phyloP scores from a whole-genome alignment of 179 eudicot species.

The Amaranthus tricolor region DNA sequence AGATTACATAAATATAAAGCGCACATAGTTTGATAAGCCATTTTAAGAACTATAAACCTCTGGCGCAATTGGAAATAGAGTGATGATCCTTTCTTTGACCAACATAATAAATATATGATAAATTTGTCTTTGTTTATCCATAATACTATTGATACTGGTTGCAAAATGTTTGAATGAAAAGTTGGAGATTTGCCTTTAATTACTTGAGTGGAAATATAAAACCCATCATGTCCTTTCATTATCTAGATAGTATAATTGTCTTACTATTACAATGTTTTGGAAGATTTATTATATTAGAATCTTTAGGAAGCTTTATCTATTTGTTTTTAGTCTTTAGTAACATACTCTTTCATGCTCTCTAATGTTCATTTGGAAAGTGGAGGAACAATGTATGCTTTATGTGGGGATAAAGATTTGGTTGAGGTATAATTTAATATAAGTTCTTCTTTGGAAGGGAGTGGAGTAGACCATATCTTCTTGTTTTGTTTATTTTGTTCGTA shows the following conservation, averaged over 20 bases:
- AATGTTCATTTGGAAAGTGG: conserved; percentile 1
- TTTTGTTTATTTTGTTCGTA: not conserved
- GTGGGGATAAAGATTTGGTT: not conserved
- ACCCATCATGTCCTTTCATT: not conserved
- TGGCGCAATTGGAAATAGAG: too few relatives aligned
- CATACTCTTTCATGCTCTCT: not conserved
- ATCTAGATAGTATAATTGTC: not conserved
- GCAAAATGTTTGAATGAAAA: not conserved
- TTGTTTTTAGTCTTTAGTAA: not conserved
- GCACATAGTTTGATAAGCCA: too few relatives aligned
- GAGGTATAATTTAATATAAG: not conserved
- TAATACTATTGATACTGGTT: too few relatives aligned
- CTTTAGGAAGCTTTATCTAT: not conserved
- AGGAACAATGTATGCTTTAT: not conserved
- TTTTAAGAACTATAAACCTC: too few relatives aligned
- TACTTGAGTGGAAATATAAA: not conserved
- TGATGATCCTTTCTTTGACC: too few relatives aligned
- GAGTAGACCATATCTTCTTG: not conserved
- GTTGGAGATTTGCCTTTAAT: not conserved
- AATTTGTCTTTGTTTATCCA: too few relatives aligned
- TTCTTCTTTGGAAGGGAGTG: not conserved
- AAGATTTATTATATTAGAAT: not conserved
- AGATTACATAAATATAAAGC: too few relatives aligned
- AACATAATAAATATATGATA: too few relatives aligned
- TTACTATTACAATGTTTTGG: not conserved